Base-by-base conservation (phyloP, 164 flowering plant genomes). In the Nymphaea thermarum region DNA sequence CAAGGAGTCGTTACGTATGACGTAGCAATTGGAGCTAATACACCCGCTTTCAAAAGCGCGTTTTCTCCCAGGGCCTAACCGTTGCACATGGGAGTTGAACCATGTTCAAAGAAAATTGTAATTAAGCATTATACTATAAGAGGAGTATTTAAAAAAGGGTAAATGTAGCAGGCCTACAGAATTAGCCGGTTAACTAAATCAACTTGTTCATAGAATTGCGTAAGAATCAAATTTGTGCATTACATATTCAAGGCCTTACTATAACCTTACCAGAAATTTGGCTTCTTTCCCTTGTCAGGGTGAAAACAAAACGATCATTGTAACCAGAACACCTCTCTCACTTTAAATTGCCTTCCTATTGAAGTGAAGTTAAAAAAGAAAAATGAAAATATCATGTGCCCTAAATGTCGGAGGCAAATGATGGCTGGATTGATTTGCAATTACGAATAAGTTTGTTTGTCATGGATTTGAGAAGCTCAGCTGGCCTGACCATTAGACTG, bases 401-500 rank as follows among this genome's bases (percentile, higher is more conserved):
- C 12, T 2, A 47, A 47, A 47, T 47, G 55, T 47, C 55, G 11
- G 11, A 47, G 12, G 12, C 55, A 47, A 12, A 47, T 47, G 3
- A 12, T 7, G 7, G 55, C 12, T 4, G 12, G 36, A 47, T 47
- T 12, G 7, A 51, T 6, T 47, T 7, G 55, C 57, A 51, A 51
- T 51, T 4, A 51, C 15, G 14, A 7, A 51, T 51, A 51, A 51
- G 57, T 15, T 8, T 51, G 57, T 51, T 7, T 15, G 3, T 0
- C 57, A 51, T 8, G 57, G 8, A 51, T 10, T 51, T 51, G 12
- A 51, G 14, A 51, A 15, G 57, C 67, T 18, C 43, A 42, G 51
- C 51, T 59, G 3, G 71, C 25, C 14, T 41, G 43, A n/a, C 75
- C 68, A 65, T 70, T 67, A 11, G 73, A 68, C 12, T 68, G 57